Percentiles rank a stretch among this genome's conserved stretches.
Conservation (phyloP, 345 rosid genomes). For the Eutrema japonicum region DNA sequence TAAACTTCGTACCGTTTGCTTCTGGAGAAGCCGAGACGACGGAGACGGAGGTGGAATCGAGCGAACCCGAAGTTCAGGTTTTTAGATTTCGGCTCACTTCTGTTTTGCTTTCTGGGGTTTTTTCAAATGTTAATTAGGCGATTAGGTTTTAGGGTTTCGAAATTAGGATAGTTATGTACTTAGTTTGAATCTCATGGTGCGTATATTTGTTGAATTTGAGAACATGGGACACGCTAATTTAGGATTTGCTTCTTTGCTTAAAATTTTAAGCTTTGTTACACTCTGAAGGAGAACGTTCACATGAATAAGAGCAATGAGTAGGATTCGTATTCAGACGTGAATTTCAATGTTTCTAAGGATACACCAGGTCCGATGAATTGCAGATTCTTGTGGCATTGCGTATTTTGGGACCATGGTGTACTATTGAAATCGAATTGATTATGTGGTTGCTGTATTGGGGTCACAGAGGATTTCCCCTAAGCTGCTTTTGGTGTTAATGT, state of each 20-base stretch:
- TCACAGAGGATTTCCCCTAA: neutral
- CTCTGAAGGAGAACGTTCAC: constrained; percentile 1
- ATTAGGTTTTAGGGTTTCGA: constrained; percentile 23
- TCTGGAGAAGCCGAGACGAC: constrained; percentile 71
- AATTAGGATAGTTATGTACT: neutral
- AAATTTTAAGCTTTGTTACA: constrained; percentile 17
- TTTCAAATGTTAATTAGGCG: neutral
- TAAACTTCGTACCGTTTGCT: constrained; percentile 56
- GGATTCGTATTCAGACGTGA: neutral
- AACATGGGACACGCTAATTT: neutral
- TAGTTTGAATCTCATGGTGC: neutral
- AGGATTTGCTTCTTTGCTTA: neutral
- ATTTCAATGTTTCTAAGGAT: neutral
- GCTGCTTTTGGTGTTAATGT: neutral
- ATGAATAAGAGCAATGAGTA: neutral
- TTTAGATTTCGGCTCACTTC: constrained; percentile 16
- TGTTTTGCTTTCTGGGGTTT: neutral
- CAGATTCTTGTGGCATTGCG: constrained; percentile 4
- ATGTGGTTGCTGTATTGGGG: neutral
- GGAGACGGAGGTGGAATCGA: constrained; percentile 52
- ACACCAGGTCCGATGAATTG: neutral
- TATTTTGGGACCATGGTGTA: neutral
- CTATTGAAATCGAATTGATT: neutral
- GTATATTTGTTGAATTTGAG: neutral
- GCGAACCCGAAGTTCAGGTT: constrained; percentile 72